Evolutionary conservation across 768 basidiomycete genomes (phyloP), one percentile per base, ranked within the genome.

Genomic region (Mycena albidolilacea): DNA sequence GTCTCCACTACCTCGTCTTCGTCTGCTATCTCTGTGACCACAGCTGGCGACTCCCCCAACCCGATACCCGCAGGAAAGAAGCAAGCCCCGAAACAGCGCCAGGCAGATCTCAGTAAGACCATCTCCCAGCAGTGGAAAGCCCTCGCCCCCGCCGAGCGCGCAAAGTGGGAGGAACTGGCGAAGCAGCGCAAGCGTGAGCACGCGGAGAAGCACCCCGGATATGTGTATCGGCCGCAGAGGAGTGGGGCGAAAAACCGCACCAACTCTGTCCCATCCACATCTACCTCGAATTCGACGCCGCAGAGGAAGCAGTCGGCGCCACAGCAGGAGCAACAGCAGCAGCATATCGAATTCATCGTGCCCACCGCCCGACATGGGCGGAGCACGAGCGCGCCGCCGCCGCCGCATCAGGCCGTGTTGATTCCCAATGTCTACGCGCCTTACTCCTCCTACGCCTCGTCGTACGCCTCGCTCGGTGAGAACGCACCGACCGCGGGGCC

Each of bases 51-150:
- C 65, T 55, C 63, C 1, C 46, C 52, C 48, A n/a, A 62, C 37
- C 68, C 30, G 82, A 19, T 59, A 35, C 50, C 37, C 14, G 15
- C 17, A 17, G 46, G 46, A 17, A 54, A 63, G 54, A 15, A 61
- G 38, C 43, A 39, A 1, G 61, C 52, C 30, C 93, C 93, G 89
- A 93, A 93, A 80, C 90, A 92, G 80, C 90, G 92, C 59, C 91
- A 91, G 81, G 90, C 93, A 8, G 92, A 94, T 84, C 89, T 95
- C 44, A 92, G 92, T 50, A 95, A 95, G 86, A 91, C 90, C 35
- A 94, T 95, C 82, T 92, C 91, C 78, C 91, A 92, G 83, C 91
- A 93, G 83, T 95, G 93, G 93, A 93, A 93, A 82, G 80, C 86
- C 35, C 87, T 95, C 67, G 78, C 89, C 14, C 62, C 87, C 46